Evolutionary conservation across 257 asterid species (phyloP), one percentile per base, ranked within the genome.

Genomic region (Fraxinus cuspidata): DNA sequence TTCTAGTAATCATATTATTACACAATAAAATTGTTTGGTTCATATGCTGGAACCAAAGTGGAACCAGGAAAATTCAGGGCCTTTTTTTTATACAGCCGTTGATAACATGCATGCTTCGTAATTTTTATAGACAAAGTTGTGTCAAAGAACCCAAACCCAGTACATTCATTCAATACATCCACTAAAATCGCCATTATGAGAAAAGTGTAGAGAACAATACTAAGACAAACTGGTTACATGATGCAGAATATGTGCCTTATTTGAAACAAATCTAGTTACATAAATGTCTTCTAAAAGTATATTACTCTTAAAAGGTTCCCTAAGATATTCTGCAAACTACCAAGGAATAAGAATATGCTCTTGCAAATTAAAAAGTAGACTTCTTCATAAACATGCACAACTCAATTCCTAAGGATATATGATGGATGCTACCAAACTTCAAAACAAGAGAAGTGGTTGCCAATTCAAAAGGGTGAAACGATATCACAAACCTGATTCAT

Each of bases 401-500:
- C 64, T 18, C 11, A 5, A 53, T 53, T 7, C 7, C 0, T 53
- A 53, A 53, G 64, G 10, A 53, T n/a, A 53, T 53, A 53, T 5
- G 53, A 74, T 7, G 65, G 81, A 42, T 78, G 60, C 69, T 27
- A 32, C 18, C 31, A 65, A 38, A 23, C 35, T 51, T 4, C 4
- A 42, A 63, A 63, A 71, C 49, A 35, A 74, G 25, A 16, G 9
- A 21, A 32, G 78, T 38, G 74, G 28, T 74, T 72, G 56, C 74
- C 49, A 72, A 66, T 19, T 31, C 32, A 64, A 29, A 49, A 79
- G 40, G 76, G 78, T 71, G 71, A 56, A 84, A 85, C 58, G 77
- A 70, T 78, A 2, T 3, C 58, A 83, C 96, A 86, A 86, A 94
- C 99, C 99, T 95, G 99, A 87, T 84, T 93, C 99, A 95, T 93